Conservation (phyloP, 1,139 yeast genomes). For the Yamadazyma oceani region DNA sequence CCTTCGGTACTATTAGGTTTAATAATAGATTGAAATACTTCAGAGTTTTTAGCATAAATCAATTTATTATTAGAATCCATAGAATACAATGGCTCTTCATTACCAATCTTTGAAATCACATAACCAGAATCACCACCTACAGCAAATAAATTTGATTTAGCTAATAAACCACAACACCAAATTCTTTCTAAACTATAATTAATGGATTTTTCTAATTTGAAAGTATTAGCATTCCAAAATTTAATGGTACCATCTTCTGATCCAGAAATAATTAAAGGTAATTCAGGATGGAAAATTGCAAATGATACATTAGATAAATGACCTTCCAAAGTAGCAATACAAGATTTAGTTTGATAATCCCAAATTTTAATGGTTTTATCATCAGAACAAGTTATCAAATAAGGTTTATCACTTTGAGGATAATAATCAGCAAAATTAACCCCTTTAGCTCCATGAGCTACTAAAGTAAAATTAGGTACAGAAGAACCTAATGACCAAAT, state of each 20-base stretch:
- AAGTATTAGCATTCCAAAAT: constrained; percentile 78
- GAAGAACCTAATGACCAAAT: constrained; percentile 93
- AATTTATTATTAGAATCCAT: constrained; percentile 93
- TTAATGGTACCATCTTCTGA: constrained; percentile 81
- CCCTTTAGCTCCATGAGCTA: constrained; percentile 90
- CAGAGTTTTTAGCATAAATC: constrained; percentile 88
- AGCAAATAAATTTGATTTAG: constrained; percentile 77
- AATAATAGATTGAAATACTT: constrained; percentile 80
- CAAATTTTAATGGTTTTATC: constrained; percentile 88
- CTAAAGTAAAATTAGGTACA: constrained; percentile 87
- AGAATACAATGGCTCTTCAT: constrained; percentile 90
- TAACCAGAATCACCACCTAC: constrained; percentile 96
- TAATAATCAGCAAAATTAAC: constrained; percentile 95
- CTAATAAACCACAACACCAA: constrained; percentile 88
- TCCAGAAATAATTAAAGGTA: constrained; percentile 83
- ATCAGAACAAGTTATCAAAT: constrained; percentile 88
- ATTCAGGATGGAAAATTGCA: constrained; percentile 95
- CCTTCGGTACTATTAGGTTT: constrained; percentile 64
- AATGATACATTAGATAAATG: constrained; percentile 93
- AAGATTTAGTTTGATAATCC: constrained; percentile 97
- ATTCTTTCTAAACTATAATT: constrained; percentile 93
- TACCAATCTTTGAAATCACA: constrained; percentile 83
- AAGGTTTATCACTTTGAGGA: constrained; percentile 96
- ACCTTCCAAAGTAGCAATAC: constrained; percentile 92
- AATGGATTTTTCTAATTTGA: constrained; percentile 83